Percentiles rank a stretch among this genome's conserved stretches.
phyloP scores from a whole-genome alignment of 352 stramenopile species.

The Globisporangium emineosum region DNA sequence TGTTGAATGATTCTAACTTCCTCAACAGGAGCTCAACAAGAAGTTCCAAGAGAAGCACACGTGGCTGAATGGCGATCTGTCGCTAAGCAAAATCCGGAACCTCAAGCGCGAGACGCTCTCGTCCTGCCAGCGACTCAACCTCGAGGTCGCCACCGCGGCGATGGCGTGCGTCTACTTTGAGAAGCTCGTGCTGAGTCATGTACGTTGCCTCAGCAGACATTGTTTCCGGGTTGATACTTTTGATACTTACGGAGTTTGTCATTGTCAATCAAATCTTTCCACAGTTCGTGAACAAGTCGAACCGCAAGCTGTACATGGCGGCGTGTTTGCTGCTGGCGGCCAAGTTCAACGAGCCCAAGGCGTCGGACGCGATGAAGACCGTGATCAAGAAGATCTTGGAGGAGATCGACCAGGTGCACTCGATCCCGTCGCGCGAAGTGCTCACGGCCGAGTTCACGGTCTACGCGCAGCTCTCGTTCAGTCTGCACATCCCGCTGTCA shows the following conservation, averaged over 20 bases:
- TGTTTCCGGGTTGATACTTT: background rate
- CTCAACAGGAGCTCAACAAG: conserved; percentile 89
- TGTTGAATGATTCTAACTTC: background rate
- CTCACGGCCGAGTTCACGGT: conserved; percentile 89
- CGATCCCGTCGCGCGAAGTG: conserved; percentile 78
- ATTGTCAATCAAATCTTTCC: conserved; percentile 36
- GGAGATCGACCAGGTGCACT: conserved; percentile 79
- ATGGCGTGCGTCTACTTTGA: conserved; percentile 97
- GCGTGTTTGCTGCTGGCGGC: conserved; percentile 93
- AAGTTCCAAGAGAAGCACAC: conserved; percentile 95
- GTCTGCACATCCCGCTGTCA: conserved; percentile 73
- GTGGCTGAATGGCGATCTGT: conserved; percentile 89
- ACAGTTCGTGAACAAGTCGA: conserved; percentile 95
- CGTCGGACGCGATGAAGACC: conserved; percentile 57
- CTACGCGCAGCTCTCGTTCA: conserved; percentile 88
- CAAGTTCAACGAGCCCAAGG: conserved; percentile 90
- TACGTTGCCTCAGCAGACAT: conserved; percentile 31
- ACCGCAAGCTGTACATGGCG: conserved; percentile 95
- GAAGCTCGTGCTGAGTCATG: conserved; percentile 91
- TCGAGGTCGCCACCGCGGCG: conserved; percentile 94
- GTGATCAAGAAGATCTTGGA: conserved; percentile 67
- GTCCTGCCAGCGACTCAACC: conserved; percentile 68
- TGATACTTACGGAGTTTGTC: background rate
- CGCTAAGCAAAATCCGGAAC: conserved; percentile 96
- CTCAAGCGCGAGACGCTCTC: conserved; percentile 89